Base-by-base conservation (phyloP, 495 filamentous ascomycete species). In the Talaromyces wortmannii region DNA sequence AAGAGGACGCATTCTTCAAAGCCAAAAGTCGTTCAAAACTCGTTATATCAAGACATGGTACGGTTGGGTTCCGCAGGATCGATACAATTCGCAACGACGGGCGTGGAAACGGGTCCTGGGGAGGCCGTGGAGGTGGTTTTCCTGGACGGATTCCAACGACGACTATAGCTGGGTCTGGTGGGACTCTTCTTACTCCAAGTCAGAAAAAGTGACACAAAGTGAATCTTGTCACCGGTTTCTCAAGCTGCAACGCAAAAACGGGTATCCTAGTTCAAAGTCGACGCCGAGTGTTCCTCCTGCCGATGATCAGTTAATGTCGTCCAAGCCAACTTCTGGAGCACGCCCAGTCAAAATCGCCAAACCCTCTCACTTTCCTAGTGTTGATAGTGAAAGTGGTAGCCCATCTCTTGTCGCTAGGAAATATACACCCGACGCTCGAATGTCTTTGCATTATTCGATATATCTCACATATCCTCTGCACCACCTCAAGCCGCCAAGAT, bases 41-140 rank as follows among this genome's bases (percentile, higher is more conserved):
- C 71, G 74, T 8, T 76, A 71, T 57, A 63, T 68, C 29, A 68
- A 63, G 45, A 77, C 72, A 12, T 77, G 74, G 74, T 77, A 77
- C 51, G 74, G 74, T 43, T 77, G 74, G 74, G 64, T 76, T 4
- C 52, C 68, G 6, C 46, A 59, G 5, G 56, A 71, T 15, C 66
- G 56, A 2, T 72, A 74, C 31, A 58, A 75, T 31, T 50, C 60
- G 8, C 64, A 64, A 50, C 76, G 71, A 54, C 17, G 52, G 7
- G 45, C 58, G 1, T 55, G 69, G 15, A 57, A 56, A 40, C 60
- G 54, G n/a, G 59, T 48, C 3, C 61, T 64, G 13, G 23, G 15
- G 5, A 58, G 54, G 29, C 16, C 72, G 4, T 44, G 57, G 42
- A 53, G 62, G 4, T 70, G 61, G 66, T 58, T 63, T 7, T 52